Conservation (phyloP, 1,139 yeast species). For the Saccharomyces uvarum region DNA sequence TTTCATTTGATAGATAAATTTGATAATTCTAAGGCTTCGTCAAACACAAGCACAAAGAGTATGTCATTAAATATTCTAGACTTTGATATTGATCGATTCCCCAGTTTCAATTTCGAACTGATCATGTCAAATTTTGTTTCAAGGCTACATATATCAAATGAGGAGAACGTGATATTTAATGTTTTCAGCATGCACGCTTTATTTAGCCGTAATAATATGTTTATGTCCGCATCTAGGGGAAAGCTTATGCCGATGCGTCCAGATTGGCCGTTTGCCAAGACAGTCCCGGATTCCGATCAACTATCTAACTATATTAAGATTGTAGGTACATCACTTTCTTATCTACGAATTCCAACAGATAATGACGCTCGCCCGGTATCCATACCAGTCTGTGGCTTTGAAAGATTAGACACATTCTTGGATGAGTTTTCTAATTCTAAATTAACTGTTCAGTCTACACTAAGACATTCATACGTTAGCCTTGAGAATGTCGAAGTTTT, state of each 20-base stretch:
- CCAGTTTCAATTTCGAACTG: slow-evolving; percentile 19
- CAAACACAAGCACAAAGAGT: not conserved
- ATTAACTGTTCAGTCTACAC: slow-evolving; percentile 18
- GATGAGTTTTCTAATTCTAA: slow-evolving; percentile 14
- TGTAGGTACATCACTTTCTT: slow-evolving; percentile 13
- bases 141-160: slow-evolving; percentile 16
- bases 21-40: not conserved
- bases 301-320: slow-evolving; percentile 15
- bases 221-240: not conserved
- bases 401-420: slow-evolving; percentile 24
- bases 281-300: slow-evolving; percentile 8
- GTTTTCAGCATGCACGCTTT: slow-evolving; percentile 19
- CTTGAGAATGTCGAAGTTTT: slow-evolving; percentile 22
- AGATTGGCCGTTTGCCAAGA: slow-evolving; percentile 10
- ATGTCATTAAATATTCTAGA: not conserved
- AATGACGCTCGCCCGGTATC: slow-evolving; percentile 8
- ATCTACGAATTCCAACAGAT: slow-evolving; percentile 9
- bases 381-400: slow-evolving; percentile 25
- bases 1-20: slow-evolving; percentile 4
- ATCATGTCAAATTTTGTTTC: slow-evolving; percentile 22
- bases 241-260: not conserved
- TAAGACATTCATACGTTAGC: slow-evolving; percentile 22
- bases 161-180: slow-evolving; percentile 18
- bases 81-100: slow-evolving; percentile 10
- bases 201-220: slow-evolving; percentile 11